Base-by-base conservation (phyloP, 140 eudicot genomes). In the Anethum foeniculum region DNA sequence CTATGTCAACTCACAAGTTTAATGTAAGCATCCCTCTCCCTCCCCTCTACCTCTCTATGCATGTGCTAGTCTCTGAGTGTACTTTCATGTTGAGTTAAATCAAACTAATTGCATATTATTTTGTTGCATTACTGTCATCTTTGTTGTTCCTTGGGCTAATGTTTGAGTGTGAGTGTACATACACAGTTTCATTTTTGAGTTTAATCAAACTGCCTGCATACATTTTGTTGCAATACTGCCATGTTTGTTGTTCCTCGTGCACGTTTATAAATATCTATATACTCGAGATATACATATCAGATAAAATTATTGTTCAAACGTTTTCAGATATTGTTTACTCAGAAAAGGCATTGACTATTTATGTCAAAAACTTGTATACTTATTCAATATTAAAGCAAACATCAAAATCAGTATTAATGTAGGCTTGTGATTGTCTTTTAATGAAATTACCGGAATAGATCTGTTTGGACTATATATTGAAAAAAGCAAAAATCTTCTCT, bases 1-100 rank as follows among this genome's bases (percentile, higher is more conserved):
- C 86, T 92, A 86, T 79, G 83, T 89, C 78, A 90, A 92, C 81
- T 89, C 90, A 10, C 89, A 90, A 19, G 83, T 86, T 60, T 87
- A 85, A 81, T 46, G 97, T 90, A 85, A 75, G 74, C 74, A 81
- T 68, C 77, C 76, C 18, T 74, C 69, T 73, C 81, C 76, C 14
- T 80, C 68, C 78, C 19, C 58, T 27, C 68, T 48, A 54, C 38
- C 68, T 41, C 43, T 39, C 5, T 46, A 41, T 75, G 58, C 32
- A 9, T 75, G n/a, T 47, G n/a, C 51, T 4, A 1, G 7, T 65
- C 8, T 65, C 41, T 65, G 41, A 27, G 39, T 65, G 41, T 65
- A 13, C 7, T 14, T 28, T 19, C 23, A 28, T 28, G 41, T 28
- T 4, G 41, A 73, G 11, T 12, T 38, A 0, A 10, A 23, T n/a